Evolutionary conservation across 805 yeast species (phyloP).

Genomic region (Vanderwaltozyma polyspora): DNA sequence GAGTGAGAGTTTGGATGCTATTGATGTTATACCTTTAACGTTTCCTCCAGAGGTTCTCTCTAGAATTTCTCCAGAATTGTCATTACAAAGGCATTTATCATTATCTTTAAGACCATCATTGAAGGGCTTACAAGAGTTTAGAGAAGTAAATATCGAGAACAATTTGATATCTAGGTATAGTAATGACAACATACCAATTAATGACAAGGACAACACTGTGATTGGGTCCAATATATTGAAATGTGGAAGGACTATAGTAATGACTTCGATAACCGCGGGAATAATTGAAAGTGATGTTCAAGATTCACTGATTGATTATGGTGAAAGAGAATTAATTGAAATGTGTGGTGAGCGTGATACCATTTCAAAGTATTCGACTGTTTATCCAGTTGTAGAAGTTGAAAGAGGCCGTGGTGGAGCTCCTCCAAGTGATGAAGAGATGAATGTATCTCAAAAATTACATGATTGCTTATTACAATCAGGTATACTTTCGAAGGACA

Average conservation of each 20-base stretch:
- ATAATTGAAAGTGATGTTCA: conserved; percentile 44
- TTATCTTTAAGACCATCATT: conserved; percentile 67
- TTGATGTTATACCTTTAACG: conserved; percentile 36
- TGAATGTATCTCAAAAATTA: conserved; percentile 55
- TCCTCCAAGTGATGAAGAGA: conserved; percentile 72
- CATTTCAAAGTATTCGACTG: conserved; percentile 33
- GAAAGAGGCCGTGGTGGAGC: conserved; percentile 72
- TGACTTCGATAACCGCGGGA: conserved; percentile 62
- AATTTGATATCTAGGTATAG: conserved; percentile 30
- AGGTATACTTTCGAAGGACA: conserved; percentile 37
- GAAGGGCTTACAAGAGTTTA: conserved; percentile 62
- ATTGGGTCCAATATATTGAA: conserved; percentile 62
- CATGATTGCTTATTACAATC: conserved; percentile 52
- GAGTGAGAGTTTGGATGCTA: conserved; percentile 6
- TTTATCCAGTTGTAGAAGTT: conserved; percentile 66
- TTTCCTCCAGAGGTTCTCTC: conserved; percentile 80
- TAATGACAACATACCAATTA: neutral
- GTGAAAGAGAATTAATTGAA: conserved; percentile 18
- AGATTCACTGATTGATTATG: conserved; percentile 32
- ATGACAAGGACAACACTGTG: conserved; percentile 20
- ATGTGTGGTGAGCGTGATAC: conserved; percentile 27
- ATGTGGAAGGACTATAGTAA: conserved; percentile 60
- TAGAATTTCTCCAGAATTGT: conserved; percentile 74
- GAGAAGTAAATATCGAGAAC: conserved; percentile 37
- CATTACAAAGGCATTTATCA: conserved; percentile 66